These are phyloP conservation scores for Lathyrus sativus DNA, from an alignment of 306 rosid species.

Conservation along the genomic window DNA sequence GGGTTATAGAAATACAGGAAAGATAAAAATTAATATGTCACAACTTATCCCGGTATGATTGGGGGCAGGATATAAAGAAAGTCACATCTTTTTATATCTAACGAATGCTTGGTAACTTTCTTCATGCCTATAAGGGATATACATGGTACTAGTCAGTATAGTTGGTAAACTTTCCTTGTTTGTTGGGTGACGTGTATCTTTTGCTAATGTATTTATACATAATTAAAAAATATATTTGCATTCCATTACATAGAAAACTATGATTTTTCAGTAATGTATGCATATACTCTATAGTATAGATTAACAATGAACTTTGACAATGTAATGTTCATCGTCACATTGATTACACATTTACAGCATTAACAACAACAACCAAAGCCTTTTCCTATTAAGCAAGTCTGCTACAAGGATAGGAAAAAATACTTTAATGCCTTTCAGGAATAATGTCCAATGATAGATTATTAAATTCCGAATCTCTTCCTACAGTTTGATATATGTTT, in stretches of 20 bases:
- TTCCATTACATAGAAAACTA: background rate
- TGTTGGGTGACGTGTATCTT: background rate
- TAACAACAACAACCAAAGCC: background rate
- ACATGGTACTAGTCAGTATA: constrained; percentile 3
- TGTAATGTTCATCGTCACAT: constrained; percentile 1
- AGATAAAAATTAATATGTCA: constrained; percentile 6
- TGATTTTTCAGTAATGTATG: constrained; percentile 12
- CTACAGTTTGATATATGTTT: background rate
- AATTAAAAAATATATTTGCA: background rate
- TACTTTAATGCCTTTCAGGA: background rate
- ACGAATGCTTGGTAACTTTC: constrained; percentile 9
- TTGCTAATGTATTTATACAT: background rate
- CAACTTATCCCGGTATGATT: constrained; percentile 11
- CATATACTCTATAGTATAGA: background rate
- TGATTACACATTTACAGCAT: constrained; percentile 7
- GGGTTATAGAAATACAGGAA: constrained; percentile 10
- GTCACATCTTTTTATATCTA: constrained; percentile 1
- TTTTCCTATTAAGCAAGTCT: background rate
- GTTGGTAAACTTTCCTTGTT: constrained; percentile 2
- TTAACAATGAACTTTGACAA: constrained; percentile 13
- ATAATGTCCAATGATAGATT: background rate
- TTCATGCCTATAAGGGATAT: constrained; percentile 10
- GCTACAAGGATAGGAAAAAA: background rate
- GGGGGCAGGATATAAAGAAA: constrained; percentile 21
- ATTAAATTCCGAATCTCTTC: background rate